Evolutionary conservation across 2,329 filamentous ascomycete species (phyloP).

Genomic region (Neofusicoccum umdonicola): DNA sequence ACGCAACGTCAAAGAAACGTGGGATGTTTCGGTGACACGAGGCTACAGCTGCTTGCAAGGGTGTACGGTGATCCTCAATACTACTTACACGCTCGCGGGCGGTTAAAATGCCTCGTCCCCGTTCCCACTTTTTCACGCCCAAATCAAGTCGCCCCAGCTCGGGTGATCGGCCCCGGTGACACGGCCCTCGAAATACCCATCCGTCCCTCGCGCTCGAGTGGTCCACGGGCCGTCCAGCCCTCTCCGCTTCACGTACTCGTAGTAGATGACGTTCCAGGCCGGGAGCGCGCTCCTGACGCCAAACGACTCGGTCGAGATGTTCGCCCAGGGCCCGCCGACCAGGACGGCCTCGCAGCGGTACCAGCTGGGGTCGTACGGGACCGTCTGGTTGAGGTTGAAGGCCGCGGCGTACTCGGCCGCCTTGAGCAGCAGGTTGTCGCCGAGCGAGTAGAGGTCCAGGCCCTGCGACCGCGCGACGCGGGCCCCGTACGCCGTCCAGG

Average conservation of each 20-base stretch:
- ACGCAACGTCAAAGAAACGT: no score
- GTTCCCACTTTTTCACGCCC: not conserved
- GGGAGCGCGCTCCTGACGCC: constrained; percentile 21
- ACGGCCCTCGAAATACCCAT: constrained; percentile 20
- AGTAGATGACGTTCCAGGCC: constrained; percentile 30
- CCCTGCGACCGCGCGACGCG: constrained; percentile 38
- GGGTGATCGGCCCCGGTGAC: constrained; percentile 23
- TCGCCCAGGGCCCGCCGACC: constrained; percentile 40
- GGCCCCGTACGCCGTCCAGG: constrained; percentile 37
- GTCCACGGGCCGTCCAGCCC: constrained; percentile 24
- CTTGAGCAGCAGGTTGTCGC: constrained; percentile 34
- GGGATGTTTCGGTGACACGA: not conserved
- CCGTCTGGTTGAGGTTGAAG: constrained; percentile 37
- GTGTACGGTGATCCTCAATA: no score
- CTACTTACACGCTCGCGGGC: no score
- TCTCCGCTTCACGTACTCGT: constrained; percentile 33
- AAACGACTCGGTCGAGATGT: constrained; percentile 28
- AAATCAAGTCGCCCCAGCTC: constrained; percentile 34
- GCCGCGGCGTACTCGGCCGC: constrained; percentile 41
- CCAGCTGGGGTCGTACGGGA: constrained; percentile 36
- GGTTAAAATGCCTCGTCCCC: no score
- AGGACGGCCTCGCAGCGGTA: constrained; percentile 42
- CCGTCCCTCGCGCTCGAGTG: constrained; percentile 18
- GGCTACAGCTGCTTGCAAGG: not conserved
- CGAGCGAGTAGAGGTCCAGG: constrained; percentile 33